A percentile compares a stretch with the other conserved stretches of the same genome.
Conservation (phyloP, 1,284 basidiomycete species). For the Jaminaea rosea region DNA sequence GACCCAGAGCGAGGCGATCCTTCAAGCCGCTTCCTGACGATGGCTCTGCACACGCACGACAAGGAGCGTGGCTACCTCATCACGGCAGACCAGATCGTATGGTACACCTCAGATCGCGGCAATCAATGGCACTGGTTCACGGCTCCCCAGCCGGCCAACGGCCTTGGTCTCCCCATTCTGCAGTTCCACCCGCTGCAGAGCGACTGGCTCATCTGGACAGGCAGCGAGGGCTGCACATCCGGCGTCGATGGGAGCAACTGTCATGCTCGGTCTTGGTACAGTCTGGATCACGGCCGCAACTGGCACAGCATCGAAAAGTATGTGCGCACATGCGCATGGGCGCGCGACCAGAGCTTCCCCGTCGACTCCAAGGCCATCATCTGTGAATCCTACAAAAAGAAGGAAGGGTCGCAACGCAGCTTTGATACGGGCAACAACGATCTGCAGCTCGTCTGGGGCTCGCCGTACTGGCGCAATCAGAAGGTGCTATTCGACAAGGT, state of each 20-base stretch:
- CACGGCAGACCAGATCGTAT: conserved; percentile 60
- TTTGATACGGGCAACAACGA: conserved; percentile 55
- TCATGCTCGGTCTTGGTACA: conserved; percentile 36
- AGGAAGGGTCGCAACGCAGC: conserved; percentile 66
- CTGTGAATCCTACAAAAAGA: conserved; percentile 78
- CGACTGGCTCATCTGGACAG: conserved; percentile 84
- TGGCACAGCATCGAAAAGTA: conserved; percentile 78
- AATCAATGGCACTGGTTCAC: conserved; percentile 59
- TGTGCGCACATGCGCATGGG: conserved; percentile 86
- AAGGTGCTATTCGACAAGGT: conserved; percentile 69
- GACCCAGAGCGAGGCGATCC: conserved; percentile 49
- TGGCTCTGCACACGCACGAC: conserved; percentile 74
- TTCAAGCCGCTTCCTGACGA: conserved; percentile 59
- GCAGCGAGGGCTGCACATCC: conserved; percentile 57
- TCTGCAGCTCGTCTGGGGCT: conserved; percentile 69
- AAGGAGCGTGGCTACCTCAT: conserved; percentile 80
- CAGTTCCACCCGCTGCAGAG: conserved; percentile 75
- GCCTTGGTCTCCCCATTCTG: conserved; percentile 65
- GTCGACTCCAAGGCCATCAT: conserved; percentile 78
- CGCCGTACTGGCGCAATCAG: conserved; percentile 64
- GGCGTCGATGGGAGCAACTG: conserved; percentile 27
- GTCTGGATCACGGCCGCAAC: conserved; percentile 56
- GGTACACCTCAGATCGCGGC: conserved; percentile 72
- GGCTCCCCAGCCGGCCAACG: conserved; percentile 67
- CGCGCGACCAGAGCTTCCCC: conserved; percentile 64